A percentile compares a stretch with the other conserved stretches of the same genome.
These are phyloP conservation scores for Bipolaris cookei DNA, from an alignment of 2,329 filamentous ascomycete species.

Conservation along the genomic window DNA sequence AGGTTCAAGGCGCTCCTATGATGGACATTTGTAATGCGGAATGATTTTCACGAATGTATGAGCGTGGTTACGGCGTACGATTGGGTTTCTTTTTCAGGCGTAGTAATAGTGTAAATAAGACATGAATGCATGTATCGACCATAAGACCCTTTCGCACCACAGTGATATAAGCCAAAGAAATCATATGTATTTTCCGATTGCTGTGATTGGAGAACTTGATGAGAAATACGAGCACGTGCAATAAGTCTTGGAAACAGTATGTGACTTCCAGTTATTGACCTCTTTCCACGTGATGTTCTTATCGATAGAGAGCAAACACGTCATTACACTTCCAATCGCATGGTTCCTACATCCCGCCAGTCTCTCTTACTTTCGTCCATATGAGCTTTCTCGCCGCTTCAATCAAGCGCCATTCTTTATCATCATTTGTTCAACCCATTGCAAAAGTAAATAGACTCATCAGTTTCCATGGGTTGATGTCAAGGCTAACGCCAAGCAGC, in stretches of 20 bases:
- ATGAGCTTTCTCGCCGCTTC: constrained; percentile 44
- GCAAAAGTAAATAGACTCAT: constrained; percentile 7
- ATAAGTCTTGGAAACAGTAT: neutral
- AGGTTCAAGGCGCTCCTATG: constrained; percentile 33
- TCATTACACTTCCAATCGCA: constrained; percentile 32
- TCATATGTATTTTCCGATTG: neutral
- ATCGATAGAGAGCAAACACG: constrained; percentile 23
- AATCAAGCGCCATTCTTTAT: constrained; percentile 35
- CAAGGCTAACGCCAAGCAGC: constrained; percentile 37
- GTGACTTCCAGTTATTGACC: too few relatives aligned
- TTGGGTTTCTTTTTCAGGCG: neutral
- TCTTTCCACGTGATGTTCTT: neutral
- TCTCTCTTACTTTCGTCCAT: constrained; percentile 42
- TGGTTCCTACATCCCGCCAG: constrained; percentile 54
- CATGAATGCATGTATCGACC: neutral
- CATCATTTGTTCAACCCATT: constrained; percentile 27
- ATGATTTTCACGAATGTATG: constrained; percentile 22
- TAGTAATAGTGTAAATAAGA: neutral
- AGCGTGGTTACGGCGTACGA: constrained; percentile 12
- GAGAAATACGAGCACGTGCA: neutral
- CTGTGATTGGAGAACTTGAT: neutral
- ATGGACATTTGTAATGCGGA: constrained; percentile 9
- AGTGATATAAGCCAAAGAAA: neutral
- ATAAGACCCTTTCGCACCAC: neutral
- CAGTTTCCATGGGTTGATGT: too few relatives aligned